These are phyloP conservation scores for Iberis pinnata DNA, from an alignment of 345 rosid genomes.

Conservation along the genomic window DNA sequence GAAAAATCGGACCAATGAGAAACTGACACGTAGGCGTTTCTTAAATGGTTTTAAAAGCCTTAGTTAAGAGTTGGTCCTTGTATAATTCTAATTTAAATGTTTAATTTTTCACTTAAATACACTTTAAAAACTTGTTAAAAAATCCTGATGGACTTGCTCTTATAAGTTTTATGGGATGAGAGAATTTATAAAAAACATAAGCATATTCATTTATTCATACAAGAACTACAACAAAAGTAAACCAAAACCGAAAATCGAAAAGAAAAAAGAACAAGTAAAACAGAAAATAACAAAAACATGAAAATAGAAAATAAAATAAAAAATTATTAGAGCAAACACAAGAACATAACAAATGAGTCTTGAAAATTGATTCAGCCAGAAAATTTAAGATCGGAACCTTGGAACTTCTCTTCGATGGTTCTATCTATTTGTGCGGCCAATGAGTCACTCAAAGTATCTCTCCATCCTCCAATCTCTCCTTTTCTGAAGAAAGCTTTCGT, in stretches of 20 bases:
- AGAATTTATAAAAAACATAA: too few species aligned
- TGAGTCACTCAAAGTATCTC: constrained; percentile 23
- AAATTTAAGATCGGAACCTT: constrained; percentile 6
- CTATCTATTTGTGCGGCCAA: constrained; percentile 7
- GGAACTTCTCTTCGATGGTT: constrained; percentile 11
- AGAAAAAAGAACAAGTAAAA: not conserved
- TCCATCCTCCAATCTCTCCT: constrained; percentile 33
- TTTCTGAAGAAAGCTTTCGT: constrained; percentile 24
- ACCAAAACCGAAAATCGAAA: not conserved
- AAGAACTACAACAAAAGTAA: not conserved
- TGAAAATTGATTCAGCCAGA: constrained; percentile 11
- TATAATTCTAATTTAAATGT: too few species aligned
- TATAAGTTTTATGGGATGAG: not conserved
- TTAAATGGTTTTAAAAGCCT: too few species aligned
- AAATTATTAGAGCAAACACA: not conserved
- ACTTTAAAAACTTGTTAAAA: too few species aligned
- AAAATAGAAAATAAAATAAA: too few species aligned
- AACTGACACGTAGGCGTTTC: too few species aligned
- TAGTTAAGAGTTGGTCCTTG: too few species aligned
- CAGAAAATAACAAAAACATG: not conserved
- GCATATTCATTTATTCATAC: not conserved
- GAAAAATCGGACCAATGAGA: too few species aligned
- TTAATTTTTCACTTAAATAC: too few species aligned
- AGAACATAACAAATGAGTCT: not conserved
- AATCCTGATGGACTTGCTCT: too few species aligned